Percentiles rank a stretch among this genome's conserved stretches.
Evolutionary conservation across 2,329 filamentous ascomycete species (phyloP).

Genomic region (Paradendryphiella salina): DNA sequence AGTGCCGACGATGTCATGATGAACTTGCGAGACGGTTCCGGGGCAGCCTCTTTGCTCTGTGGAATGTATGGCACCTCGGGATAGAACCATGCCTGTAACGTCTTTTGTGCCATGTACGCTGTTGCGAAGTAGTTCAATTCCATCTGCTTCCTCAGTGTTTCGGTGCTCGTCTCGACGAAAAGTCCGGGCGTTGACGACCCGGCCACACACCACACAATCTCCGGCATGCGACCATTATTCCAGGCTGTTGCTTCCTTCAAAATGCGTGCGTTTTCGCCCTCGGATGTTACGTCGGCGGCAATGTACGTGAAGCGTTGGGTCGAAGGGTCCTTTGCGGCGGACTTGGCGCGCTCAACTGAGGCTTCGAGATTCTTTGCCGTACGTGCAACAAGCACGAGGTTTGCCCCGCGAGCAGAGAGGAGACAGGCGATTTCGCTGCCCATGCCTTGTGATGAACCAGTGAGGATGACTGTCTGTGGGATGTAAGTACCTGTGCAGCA

Average conservation of each 20-base stretch:
- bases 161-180: slow-evolving; percentile 73
- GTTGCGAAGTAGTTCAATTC: slow-evolving; percentile 89
- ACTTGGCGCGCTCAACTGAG: slow-evolving; percentile 68
- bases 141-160: slow-evolving; percentile 75
- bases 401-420: slow-evolving; percentile 80
- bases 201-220: slow-evolving; percentile 90
- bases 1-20: slow-evolving; percentile 82
- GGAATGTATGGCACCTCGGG: slow-evolving; percentile 45
- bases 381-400: slow-evolving; percentile 82
- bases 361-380: slow-evolving; percentile 72
- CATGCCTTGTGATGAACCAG: slow-evolving; percentile 92
- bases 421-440: slow-evolving; percentile 74
- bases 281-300: slow-evolving; percentile 75
- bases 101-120: slow-evolving; percentile 81
- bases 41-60: slow-evolving; percentile 18
- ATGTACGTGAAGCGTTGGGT: slow-evolving; percentile 82
- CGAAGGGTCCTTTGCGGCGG: slow-evolving; percentile 65
- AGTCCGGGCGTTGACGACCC: slow-evolving; percentile 74
- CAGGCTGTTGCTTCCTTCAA: slow-evolving; percentile 73
- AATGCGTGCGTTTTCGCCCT: slow-evolving; percentile 70
- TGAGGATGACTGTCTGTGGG: slow-evolving; percentile 80
- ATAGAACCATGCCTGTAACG: slow-evolving; percentile 73
- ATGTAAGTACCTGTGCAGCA: background rate
- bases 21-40: slow-evolving; percentile 66
- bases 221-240: slow-evolving; percentile 74